Base-by-base conservation (phyloP, 2,329 filamentous ascomycete species). In the Penicillium sp. region DNA sequence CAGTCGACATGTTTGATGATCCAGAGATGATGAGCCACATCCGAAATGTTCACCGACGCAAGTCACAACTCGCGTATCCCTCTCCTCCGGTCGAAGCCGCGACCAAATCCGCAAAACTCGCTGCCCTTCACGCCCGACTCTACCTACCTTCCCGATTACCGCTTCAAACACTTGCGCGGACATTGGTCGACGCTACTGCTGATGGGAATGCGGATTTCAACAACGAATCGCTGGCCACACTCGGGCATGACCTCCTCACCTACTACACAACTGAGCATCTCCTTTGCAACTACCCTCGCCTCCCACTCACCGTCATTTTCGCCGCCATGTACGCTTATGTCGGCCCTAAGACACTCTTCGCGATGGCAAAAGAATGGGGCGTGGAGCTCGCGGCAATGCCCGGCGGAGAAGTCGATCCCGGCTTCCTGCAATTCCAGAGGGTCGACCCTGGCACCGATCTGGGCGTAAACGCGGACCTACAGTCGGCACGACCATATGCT, bases 251-350 rank as follows among this genome's bases (percentile, higher is more conserved):
- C 59, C 79, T 98, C 58, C 81, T 97, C 61, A 84, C 86, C 69
- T 95, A 93, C 75, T 91, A 96, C 70, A 86, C 88, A 54, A 82
- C 88, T 64, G 93, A 98, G 78, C 86, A 86, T 73, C 81, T 98
- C 57, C 75, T 96, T 60, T 89, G 86, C 75, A 87, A 84, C 65
- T 97, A 91, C 72, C 93, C 93, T 12, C 89, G 93, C 43, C 80
- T 98, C 47, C 93, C 93, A 46, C 87, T 93, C 80, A 74, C 81
- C n/a, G 86, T 98, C 49, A 75, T 95, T 45, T 95, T 89, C 72
- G 84, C 90, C 46, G 87, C 89, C 28, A 85, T 95, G 76, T 85
- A 87, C 63, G 90, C 88, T 41, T 97, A 89, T 68, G 80, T 85
- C 41, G 93, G 93, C 4, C 80, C 82, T 5, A 81, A 83, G 58